Base-by-base conservation (phyloP, 257 asterid genomes). In the Forsythia viridissima region DNA sequence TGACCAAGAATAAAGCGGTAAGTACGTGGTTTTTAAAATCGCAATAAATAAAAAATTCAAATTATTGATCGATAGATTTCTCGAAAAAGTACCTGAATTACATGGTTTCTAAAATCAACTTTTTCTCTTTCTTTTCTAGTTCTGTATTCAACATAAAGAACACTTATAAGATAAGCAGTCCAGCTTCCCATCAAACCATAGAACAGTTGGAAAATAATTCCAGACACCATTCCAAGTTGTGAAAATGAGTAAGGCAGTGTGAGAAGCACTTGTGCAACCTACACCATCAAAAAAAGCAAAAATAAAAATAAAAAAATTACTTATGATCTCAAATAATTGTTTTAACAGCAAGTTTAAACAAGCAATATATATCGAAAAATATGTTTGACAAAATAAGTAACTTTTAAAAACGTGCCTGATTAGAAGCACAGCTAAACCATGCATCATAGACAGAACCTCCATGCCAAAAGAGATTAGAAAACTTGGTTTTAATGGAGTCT, bases 381-480 rank as follows among this genome's bases (percentile, higher is more conserved):
- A 20, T 20, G 57, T 48, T 12, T 48, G n/a, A 48, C 15, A 48
- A 30, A 48, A 48, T 48, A 48, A 48, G 57, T 48, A 48, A 13
- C 57, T 48, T 48, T 48, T 55, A 59, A 71, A 4, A 8, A 51
- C n/a, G 24, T 74, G 79, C 97, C 97, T 93, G 96, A 81, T 89
- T 93, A 40, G 96, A 93, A 85, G 98, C 81, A 75, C 98, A 93
- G 77, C 98, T 93, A 77, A 93, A 93, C 97, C 98, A 93, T 77
- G 98, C 98, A 90, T 93, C 98, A 84, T 93, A 93, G 63, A 92
- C 93, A 18, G 98, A 93, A 36, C 98, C 98, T 72, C 98, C 98
- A 83, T 93, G 92, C 98, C 98, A 93, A 66, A 93, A 90, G 11
- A 93, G 41, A 21, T 80, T 90, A 1, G 94, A 92, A 0, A 93